These are phyloP conservation scores for Ettlia oleoabundans DNA, from an alignment of 139 green algal species.

Conservation along the genomic window DNA sequence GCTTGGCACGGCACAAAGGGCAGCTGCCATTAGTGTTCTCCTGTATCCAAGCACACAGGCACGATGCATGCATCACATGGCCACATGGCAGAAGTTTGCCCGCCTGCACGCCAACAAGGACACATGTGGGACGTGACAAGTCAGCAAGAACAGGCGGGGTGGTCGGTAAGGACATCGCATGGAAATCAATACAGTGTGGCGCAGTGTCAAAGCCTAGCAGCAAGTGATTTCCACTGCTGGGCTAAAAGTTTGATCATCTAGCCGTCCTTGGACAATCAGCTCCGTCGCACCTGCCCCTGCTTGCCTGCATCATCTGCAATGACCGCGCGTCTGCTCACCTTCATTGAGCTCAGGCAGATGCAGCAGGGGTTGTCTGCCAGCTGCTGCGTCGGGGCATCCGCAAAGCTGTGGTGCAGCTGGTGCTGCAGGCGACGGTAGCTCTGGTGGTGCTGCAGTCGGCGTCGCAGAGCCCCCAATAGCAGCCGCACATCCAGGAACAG, in stretches of 20 bases:
- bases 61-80: slow-evolving; percentile 96
- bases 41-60: slow-evolving; percentile 97
- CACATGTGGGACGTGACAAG: no score
- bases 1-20: slow-evolving; percentile 86
- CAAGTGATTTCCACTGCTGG: no score
- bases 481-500: slow-evolving; percentile 73
- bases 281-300: not conserved
- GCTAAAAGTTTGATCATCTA: no score
- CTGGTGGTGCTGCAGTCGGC: slow-evolving; percentile 81
- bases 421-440: slow-evolving; percentile 32
- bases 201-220: no score
- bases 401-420: slow-evolving; percentile 32
- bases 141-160: no score
- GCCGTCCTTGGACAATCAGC: no score
- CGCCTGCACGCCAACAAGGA: not conserved
- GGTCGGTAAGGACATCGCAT: no score
- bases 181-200: no score
- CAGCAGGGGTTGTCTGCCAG: slow-evolving; percentile 18
- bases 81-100: slow-evolving; percentile 95
- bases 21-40: slow-evolving; percentile 75
- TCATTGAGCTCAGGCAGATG: slow-evolving; percentile 49
- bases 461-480: slow-evolving; percentile 85
- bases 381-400: not conserved
- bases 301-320: not conserved
- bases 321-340: slow-evolving; percentile 1